Percentiles rank a stretch among this genome's conserved stretches.
Evolutionary conservation across 1,284 basidiomycete genomes (phyloP).

Genomic region (Exobasidium rhododendri): DNA sequence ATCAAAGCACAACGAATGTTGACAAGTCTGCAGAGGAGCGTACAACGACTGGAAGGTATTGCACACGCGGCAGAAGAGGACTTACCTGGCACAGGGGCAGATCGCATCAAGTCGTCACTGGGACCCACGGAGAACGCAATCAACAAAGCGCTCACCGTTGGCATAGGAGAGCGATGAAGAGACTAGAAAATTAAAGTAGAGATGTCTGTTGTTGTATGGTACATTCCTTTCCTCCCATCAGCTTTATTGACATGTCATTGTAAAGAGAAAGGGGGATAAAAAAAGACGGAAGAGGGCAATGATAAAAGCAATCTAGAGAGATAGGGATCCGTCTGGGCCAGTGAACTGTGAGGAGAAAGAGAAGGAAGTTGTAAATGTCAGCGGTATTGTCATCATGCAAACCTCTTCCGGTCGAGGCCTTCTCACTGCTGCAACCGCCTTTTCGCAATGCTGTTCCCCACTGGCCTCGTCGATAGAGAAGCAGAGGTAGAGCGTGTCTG

Average conservation of each 20-base stretch:
- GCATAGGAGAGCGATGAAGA: too few relatives aligned
- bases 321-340: neutral
- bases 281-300: neutral
- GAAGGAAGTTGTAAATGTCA: neutral
- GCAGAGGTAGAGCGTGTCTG: constrained; percentile 81
- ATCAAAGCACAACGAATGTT: constrained; percentile 27
- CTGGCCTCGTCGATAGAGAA: constrained; percentile 75
- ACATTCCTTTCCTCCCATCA: too few relatives aligned
- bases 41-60: constrained; percentile 2
- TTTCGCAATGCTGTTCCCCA: constrained; percentile 16
- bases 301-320: neutral
- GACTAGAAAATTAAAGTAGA: too few relatives aligned
- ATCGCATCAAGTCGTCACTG: constrained; percentile 3
- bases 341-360: neutral
- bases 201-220: too few relatives aligned
- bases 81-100: neutral
- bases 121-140: constrained; percentile 13
- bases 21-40: constrained; percentile 16
- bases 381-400: too few relatives aligned
- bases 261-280: too few relatives aligned
- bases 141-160: constrained; percentile 9
- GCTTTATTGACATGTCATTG: too few relatives aligned
- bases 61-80: neutral
- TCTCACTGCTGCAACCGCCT: constrained; percentile 11
- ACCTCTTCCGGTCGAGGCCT: too few relatives aligned